Conservation (phyloP, 179 eudicot genomes). For the Silene noctiflora region DNA sequence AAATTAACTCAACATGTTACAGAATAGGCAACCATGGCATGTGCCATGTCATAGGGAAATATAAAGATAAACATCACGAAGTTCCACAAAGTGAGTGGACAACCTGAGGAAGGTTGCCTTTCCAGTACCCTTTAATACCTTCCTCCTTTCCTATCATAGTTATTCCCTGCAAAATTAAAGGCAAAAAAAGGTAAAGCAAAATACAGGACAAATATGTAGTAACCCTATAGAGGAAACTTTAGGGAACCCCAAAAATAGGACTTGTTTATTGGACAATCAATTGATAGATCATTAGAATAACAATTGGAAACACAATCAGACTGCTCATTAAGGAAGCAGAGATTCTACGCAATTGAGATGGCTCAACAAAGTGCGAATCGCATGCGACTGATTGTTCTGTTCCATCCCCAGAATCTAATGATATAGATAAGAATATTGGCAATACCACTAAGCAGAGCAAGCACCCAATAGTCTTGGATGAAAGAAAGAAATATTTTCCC, state of each 20-base stretch:
- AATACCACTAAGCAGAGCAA: not conserved
- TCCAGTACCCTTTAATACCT: conserved; percentile 90
- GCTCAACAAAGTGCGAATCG: not conserved
- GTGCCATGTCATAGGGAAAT: not conserved
- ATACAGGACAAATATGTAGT: not conserved
- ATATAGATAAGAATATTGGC: not conserved
- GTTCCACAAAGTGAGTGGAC: not conserved
- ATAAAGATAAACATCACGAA: not conserved
- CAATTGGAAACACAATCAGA: not conserved
- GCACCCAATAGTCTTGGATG: no score
- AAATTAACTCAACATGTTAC: conserved; percentile 9
- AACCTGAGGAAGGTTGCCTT: conserved; percentile 99
- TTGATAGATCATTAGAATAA: not conserved
- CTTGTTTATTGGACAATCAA: not conserved
- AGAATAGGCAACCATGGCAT: not conserved
- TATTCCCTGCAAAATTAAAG: conserved; percentile 52
- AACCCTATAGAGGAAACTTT: not conserved
- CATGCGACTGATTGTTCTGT: not conserved
- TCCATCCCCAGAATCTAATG: not conserved
- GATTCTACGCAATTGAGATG: not conserved
- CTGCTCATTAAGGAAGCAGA: not conserved
- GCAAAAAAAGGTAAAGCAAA: conserved; percentile 1
- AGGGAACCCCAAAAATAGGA: not conserved
- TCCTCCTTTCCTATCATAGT: conserved; percentile 71
- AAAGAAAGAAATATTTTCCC: not conserved